These are phyloP conservation scores for Rubia balearica DNA, from an alignment of 305 asterid genomes.

Conservation along the genomic window DNA sequence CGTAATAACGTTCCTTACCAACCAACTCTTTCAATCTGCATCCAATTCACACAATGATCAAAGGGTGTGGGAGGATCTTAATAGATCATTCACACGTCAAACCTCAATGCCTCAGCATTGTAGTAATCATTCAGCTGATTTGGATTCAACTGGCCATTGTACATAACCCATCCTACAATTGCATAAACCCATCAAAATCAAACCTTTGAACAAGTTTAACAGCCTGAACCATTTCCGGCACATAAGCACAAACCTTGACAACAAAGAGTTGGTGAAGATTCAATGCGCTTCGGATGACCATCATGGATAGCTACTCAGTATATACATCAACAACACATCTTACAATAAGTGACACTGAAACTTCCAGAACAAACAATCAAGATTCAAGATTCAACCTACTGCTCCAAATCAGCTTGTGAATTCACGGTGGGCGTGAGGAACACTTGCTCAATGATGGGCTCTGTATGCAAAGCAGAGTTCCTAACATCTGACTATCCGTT, in stretches of 20 bases:
- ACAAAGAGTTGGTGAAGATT: constrained; percentile 63
- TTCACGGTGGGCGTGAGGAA: too few species aligned
- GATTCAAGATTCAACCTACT: too few species aligned
- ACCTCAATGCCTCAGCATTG: constrained; percentile 99
- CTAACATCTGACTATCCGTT: too few species aligned
- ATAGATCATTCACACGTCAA: constrained; percentile 99
- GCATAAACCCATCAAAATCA: constrained; percentile 14
- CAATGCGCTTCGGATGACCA: too few species aligned
- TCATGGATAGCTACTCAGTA: too few species aligned
- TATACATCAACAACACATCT: too few species aligned
- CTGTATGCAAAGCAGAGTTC: too few species aligned
- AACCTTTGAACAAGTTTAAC: background rate
- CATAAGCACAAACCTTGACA: constrained; percentile 64
- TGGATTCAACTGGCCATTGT: constrained; percentile 98
- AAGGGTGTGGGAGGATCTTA: constrained; percentile 97
- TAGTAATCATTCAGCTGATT: constrained; percentile 82
- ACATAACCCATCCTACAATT: constrained; percentile 75
- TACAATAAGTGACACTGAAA: too few species aligned
- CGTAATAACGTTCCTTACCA: constrained; percentile 87
- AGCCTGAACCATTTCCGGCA: background rate
- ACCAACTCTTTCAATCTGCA: constrained; percentile 75
- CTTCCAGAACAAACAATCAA: too few species aligned
- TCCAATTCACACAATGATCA: constrained; percentile 87
- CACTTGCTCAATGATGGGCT: too few species aligned
- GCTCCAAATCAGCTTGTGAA: too few species aligned